Percentiles rank a stretch among this genome's conserved stretches.
Evolutionary conservation across 2,329 filamentous ascomycete genomes (phyloP).

Genomic region (Nigrospora osmanthi): DNA sequence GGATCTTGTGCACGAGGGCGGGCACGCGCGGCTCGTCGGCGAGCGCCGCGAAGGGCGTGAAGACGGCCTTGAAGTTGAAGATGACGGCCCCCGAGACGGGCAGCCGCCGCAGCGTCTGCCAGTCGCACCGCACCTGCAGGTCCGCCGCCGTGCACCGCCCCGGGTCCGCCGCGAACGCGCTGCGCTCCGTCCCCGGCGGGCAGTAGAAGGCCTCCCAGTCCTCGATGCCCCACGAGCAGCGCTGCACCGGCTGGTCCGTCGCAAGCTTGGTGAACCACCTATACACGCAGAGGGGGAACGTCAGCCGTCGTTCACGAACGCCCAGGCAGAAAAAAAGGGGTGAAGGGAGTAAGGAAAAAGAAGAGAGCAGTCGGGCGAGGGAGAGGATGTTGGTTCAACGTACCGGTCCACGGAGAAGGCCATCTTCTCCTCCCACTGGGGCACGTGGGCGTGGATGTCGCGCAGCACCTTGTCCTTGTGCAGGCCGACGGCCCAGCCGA

Average conservation of each 20-base stretch:
- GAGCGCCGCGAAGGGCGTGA: slow-evolving; percentile 66
- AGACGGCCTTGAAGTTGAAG: slow-evolving; percentile 86
- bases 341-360: background rate
- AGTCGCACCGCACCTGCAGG: slow-evolving; percentile 70
- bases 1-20: slow-evolving; percentile 1
- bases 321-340: background rate
- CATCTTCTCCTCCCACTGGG: slow-evolving; percentile 85
- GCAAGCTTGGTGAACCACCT: slow-evolving; percentile 79
- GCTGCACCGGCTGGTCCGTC: slow-evolving; percentile 67
- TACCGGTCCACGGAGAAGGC: slow-evolving; percentile 78
- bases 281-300: background rate
- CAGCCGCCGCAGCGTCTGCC: slow-evolving; percentile 76
- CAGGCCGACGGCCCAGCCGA: slow-evolving; percentile 67
- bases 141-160: slow-evolving; percentile 46
- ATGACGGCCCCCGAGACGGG: slow-evolving; percentile 68
- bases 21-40: slow-evolving; percentile 67
- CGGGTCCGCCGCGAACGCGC: slow-evolving; percentile 2
- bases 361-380: background rate
- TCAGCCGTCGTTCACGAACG: background rate
- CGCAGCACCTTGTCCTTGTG: slow-evolving; percentile 58
- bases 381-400: slow-evolving; percentile 11
- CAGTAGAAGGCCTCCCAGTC: slow-evolving; percentile 53
- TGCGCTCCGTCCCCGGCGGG: slow-evolving; percentile 38
- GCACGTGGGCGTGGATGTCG: slow-evolving; percentile 66
- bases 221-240: slow-evolving; percentile 79